Evolutionary conservation across 2,329 filamentous ascomycete species (phyloP).

Genomic region (Stagonosporopsis rhizophila): DNA sequence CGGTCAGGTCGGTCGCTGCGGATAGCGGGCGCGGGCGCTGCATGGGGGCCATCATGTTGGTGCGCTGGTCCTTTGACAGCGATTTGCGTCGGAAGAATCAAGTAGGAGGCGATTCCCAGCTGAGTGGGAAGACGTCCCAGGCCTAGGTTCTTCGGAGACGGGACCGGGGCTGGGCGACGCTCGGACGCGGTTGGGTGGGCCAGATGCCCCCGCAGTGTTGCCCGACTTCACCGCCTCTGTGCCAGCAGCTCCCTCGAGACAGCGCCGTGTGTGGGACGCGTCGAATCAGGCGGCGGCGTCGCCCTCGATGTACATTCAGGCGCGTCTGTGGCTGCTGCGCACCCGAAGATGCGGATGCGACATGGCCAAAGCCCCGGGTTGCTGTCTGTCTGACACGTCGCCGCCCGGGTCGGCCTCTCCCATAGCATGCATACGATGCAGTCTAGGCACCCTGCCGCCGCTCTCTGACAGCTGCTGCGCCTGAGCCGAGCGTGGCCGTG

Average conservation of each 20-base stretch:
- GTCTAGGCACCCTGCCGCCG: slow-evolving; percentile 12
- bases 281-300: slow-evolving; percentile 9
- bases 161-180: slow-evolving; percentile 11
- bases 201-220: slow-evolving; percentile 10
- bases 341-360: slow-evolving; percentile 6
- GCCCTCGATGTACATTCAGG: background rate
- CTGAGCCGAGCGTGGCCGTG: slow-evolving; percentile 4
- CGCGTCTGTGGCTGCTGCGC: slow-evolving; percentile 5
- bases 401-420: background rate
- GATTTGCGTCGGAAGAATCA: slow-evolving; percentile 8
- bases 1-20: slow-evolving; percentile 10
- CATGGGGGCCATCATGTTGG: slow-evolving; percentile 3
- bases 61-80: slow-evolving; percentile 5
- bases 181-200: slow-evolving; percentile 9
- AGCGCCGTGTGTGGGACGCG: background rate
- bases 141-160: slow-evolving; percentile 16
- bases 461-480: slow-evolving; percentile 7
- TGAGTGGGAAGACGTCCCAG: slow-evolving; percentile 19
- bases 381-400: slow-evolving; percentile 12
- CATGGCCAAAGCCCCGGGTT: slow-evolving; percentile 4
- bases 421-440: slow-evolving; percentile 12
- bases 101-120: slow-evolving; percentile 16
- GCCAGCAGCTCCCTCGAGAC: slow-evolving; percentile 9
- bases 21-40: slow-evolving; percentile 12
- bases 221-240: slow-evolving; percentile 9